Evolutionary conservation across 305 asterid species (phyloP).

Genomic region (Nicotiana rustica): DNA sequence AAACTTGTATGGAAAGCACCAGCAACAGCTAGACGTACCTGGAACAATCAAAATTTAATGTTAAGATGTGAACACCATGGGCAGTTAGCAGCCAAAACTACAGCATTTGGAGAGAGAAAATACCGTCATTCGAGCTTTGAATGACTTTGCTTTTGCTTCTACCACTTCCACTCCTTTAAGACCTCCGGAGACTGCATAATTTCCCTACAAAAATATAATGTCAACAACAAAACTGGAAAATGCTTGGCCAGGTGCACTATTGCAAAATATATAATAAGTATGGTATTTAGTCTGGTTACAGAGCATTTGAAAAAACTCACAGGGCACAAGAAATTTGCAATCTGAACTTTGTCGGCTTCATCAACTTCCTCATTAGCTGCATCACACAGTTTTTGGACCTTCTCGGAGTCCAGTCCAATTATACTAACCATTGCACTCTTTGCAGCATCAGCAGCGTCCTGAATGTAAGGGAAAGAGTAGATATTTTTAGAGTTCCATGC

Average conservation of each 20-base stretch:
- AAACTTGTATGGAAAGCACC: constrained; percentile 97
- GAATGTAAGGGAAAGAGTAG: constrained; percentile 33
- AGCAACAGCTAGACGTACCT: constrained; percentile 96
- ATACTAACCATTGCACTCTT: constrained; percentile 97
- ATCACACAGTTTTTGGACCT: constrained; percentile 94
- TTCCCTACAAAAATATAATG: constrained; percentile 63
- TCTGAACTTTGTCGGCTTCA: constrained; percentile 86
- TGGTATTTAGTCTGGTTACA: neutral
- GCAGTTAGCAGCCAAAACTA: neutral
- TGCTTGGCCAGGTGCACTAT: constrained; percentile 26
- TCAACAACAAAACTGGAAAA: constrained; percentile 19
- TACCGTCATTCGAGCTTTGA: constrained; percentile 98
- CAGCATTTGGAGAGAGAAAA: neutral
- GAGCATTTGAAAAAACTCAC: constrained; percentile 53
- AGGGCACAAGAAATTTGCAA: constrained; percentile 94
- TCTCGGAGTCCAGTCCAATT: constrained; percentile 91
- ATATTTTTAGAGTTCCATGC: neutral
- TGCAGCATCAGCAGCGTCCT: constrained; percentile 98
- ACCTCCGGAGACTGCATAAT: constrained; percentile 98
- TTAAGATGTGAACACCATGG: constrained; percentile 14
- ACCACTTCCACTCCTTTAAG: constrained; percentile 96
- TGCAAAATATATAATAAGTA: neutral
- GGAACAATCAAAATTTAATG: constrained; percentile 33
- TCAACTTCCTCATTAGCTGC: constrained; percentile 98
- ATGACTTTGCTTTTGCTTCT: constrained; percentile 97